Conservation (phyloP, 192 early-diverging fungal species). For the Helicostylum pulchrum region DNA sequence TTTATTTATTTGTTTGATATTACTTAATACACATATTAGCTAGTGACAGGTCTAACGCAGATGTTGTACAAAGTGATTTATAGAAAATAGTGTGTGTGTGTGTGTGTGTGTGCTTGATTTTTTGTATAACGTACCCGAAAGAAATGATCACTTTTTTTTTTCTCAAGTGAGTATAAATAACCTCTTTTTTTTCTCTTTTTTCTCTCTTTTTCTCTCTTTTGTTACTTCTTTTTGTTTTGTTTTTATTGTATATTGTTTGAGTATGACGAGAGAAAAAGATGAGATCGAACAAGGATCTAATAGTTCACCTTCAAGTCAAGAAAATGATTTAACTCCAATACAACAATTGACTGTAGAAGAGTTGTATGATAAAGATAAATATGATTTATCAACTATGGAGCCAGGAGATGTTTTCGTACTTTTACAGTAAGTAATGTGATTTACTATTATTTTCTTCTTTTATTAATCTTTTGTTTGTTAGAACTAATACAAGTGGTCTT, state of each 20-base stretch:
- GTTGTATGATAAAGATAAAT: conserved; percentile 81
- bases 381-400: conserved; percentile 76
- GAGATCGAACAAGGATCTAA: background rate
- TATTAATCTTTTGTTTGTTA: conserved; percentile 17
- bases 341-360: conserved; percentile 58
- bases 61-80: too few species aligned
- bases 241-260: too few species aligned
- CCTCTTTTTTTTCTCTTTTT: background rate
- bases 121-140: too few species aligned
- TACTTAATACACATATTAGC: too few species aligned
- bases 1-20: too few species aligned
- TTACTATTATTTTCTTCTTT: background rate
- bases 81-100: too few species aligned
- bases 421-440: conserved; percentile 44
- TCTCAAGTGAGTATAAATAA: too few species aligned
- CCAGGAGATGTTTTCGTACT: conserved; percentile 67
- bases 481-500: conserved; percentile 57
- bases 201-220: background rate
- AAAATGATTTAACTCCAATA: conserved; percentile 13
- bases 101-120: too few species aligned
- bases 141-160: too few species aligned
- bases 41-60: too few species aligned
- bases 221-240: too few species aligned
- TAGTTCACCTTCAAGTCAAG: background rate
- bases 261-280: background rate